Base-by-base conservation (phyloP, 2,329 filamentous ascomycete species). In the Trichophyton schoenleinii region DNA sequence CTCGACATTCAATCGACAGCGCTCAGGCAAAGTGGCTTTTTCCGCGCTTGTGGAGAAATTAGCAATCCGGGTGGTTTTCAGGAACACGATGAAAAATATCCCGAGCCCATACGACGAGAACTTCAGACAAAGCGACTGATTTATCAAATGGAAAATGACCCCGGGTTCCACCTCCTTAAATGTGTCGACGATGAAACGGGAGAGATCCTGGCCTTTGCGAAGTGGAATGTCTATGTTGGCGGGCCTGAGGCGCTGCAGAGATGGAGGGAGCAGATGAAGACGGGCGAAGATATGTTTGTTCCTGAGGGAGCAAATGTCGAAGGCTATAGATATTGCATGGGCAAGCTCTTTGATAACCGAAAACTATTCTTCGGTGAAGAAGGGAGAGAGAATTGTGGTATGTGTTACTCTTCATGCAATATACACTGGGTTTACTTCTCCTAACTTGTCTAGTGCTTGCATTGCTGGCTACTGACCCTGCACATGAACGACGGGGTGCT, bases 381-480 rank as follows among this genome's bases (percentile, higher is more conserved):
- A 22, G 62, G 62, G 18, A 60, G 52, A 46, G 62, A 64, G 58
- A 58, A 64, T 62, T 62, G 62, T 28, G 61, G 62, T 64, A 20
- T 53, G 62, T 63, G 36, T 11, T 59, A 3, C 34, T 48, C 48
- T 8, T 13, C 8, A 22, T 55, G 58, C 34, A 13, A 38, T 34
- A 9, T 28, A 31, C 2, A 11, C 2, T 38, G 1, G n/a, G 11
- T 18, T 15, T 53, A 5, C 7, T 13, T 60, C 13, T 20, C 53
- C 15, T 53, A 6, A 34, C 20, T 7, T 2, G 5, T 57, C 15
- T 59, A 73, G 74, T 72, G 48, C 67, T 77, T 3, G 63, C 66
- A 4, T 34, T 68, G 1, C 68, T 77, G 3, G 67, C 69, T 7
- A 75, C 74, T 7, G 67, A 73, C 18, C 69, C 68, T 0, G 63